Evolutionary conservation across 345 rosid genomes (phyloP).

Genomic region (Eucalyptus pauciflora): DNA sequence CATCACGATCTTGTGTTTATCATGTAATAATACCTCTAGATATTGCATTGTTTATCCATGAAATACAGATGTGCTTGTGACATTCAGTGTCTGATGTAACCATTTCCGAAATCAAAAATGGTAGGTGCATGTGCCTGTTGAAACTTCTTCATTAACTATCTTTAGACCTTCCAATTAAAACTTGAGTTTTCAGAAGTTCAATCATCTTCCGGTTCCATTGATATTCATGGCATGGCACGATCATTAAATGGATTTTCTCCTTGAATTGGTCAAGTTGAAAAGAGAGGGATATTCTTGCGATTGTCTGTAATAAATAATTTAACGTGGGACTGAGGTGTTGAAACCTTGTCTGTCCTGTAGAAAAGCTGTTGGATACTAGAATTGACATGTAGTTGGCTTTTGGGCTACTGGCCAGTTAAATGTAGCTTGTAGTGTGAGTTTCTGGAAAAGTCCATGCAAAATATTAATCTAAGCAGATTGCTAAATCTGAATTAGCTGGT

Average conservation of each 20-base stretch:
- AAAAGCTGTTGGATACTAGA: neutral
- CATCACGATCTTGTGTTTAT: neutral
- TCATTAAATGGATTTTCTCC: neutral
- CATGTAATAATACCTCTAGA: neutral
- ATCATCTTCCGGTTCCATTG: neutral
- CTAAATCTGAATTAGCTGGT: neutral
- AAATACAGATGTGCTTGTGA: neutral
- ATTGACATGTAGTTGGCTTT: neutral
- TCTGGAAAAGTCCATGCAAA: neutral
- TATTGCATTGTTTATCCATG: neutral
- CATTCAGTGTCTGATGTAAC: neutral
- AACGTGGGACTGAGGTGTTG: neutral
- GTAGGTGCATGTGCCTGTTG: neutral
- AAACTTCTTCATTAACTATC: neutral
- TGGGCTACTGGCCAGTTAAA: neutral
- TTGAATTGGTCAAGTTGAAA: neutral
- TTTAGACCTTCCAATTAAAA: neutral
- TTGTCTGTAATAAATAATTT: neutral
- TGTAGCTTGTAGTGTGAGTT: neutral
- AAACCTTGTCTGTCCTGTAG: neutral
- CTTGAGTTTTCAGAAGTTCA: neutral
- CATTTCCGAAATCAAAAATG: neutral
- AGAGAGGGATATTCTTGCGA: neutral
- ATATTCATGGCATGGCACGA: neutral
- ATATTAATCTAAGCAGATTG: neutral